phyloP scores from a whole-genome alignment of 179 eudicot genomes.

The Vitellaria paradoxa region DNA sequence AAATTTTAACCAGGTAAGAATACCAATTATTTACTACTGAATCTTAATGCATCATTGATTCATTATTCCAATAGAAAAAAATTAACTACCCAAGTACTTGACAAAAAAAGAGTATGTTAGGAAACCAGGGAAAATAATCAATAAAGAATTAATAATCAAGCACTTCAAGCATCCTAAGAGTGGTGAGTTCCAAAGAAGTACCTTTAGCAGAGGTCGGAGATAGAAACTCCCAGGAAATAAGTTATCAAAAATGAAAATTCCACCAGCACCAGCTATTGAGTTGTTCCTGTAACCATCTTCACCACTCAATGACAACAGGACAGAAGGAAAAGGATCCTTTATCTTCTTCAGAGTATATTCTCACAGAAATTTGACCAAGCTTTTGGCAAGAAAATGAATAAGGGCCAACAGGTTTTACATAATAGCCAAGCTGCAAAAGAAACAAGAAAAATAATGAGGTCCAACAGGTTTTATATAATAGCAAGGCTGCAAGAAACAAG shows the following conservation, averaged over 20 bases:
- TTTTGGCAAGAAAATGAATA: slow-evolving; percentile 90
- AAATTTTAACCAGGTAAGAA: not conserved
- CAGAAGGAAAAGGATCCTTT: slow-evolving; percentile 85
- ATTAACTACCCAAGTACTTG: not conserved
- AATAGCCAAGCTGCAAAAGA: slow-evolving; percentile 46
- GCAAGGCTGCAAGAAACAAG: slow-evolving; percentile 68
- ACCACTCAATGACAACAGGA: slow-evolving; percentile 84
- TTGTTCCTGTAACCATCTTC: slow-evolving; percentile 98
- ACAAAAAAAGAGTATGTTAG: not conserved
- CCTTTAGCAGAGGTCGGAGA: slow-evolving; percentile 95
- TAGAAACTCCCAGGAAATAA: slow-evolving; percentile 97
- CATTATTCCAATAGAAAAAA: not conserved
- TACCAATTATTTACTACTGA: not conserved
- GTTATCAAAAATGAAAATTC: slow-evolving; percentile 61
- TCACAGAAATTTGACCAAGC: slow-evolving; percentile 87
- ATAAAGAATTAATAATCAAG: slow-evolving; percentile 3
- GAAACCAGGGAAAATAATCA: not conserved
- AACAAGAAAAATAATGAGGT: slow-evolving; percentile 71
- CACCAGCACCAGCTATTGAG: slow-evolving; percentile 81
- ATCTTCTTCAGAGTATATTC: slow-evolving; percentile 61
- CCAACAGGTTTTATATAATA: slow-evolving; percentile 78
- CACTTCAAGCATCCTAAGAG: not conserved
- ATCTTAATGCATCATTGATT: not conserved
- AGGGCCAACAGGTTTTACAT: slow-evolving; percentile 71
- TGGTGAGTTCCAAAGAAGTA: slow-evolving; percentile 21